Evolutionary conservation across 2,329 filamentous ascomycete genomes (phyloP), one percentile per base, ranked within the genome.

Genomic region (Epichloe sibirici): DNA sequence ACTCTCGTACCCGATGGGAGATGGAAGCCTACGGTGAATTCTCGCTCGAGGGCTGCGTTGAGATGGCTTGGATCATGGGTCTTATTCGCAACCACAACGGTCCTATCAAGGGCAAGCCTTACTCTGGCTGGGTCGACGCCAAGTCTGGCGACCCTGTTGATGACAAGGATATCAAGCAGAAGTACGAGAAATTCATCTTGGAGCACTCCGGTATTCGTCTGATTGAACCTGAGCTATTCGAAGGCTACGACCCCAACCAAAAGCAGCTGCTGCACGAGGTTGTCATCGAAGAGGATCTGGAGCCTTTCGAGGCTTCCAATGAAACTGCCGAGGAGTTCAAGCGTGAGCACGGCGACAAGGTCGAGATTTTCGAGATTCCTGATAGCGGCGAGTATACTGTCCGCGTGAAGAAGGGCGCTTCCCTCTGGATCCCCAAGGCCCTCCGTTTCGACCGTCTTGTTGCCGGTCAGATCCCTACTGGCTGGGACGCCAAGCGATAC

Each of bases 21-120:
- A 98, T 98, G 91, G 93, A 98, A 70, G 90, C 93, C 1, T 84
- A 90, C 60, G 93, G 93, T 66, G 81, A 95, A 65, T 98, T 98
- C 74, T 97, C 93, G 8, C 81, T 98, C 13, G 94, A 98, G 70
- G 93, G 93, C 34, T 97, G 93, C 64, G 86, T 98, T 55, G 93
- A 98, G 72, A 98, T 98, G 93, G 90, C 93, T 35, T 98, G 93
- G 93, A 89, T 98, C 70, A 98, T 97, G 91, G 93, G 93, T 65
- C 82, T 97, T 55, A 97, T 98, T 75, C 96, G 91, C 78, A 95
- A 98, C 70, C 88, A 95, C 76, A 97, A 97, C 62, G 93, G 93
- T 17, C 84, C 85, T 35, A 82, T 98, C 68, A 98, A 98, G 76
- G 93, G 93, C 67, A 86, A 95, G 74, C 86, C 86, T 58, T 97